Evolutionary conservation across 1,139 yeast species (phyloP).

Genomic region (Geotrichum klebahnii): DNA sequence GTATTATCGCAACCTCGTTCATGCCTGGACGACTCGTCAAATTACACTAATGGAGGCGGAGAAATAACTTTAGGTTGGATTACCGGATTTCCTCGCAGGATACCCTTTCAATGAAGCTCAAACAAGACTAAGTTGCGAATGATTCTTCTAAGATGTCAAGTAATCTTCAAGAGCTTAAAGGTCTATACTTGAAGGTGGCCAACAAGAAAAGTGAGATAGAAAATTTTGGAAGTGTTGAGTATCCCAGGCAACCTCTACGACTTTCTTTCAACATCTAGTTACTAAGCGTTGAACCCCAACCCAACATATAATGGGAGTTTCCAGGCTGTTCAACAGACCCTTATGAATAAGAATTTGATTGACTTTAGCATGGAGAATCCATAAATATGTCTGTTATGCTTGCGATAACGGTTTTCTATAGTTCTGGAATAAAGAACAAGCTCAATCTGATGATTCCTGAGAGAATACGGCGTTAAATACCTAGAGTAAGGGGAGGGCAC

Average conservation of each 20-base stretch:
- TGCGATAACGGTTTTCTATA: too few species aligned
- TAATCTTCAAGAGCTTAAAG: neutral
- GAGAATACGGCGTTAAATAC: too few species aligned
- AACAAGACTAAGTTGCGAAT: too few species aligned
- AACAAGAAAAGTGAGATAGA: neutral
- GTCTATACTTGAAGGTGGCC: neutral
- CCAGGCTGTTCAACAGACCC: neutral
- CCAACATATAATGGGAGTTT: neutral
- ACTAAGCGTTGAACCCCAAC: neutral
- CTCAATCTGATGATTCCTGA: too few species aligned
- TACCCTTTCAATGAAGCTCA: too few species aligned
- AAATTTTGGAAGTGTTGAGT: neutral
- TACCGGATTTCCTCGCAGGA: too few species aligned
- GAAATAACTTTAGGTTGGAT: neutral
- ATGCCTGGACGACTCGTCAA: neutral
- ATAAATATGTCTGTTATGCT: too few species aligned
- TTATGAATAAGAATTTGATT: too few species aligned
- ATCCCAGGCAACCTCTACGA: neutral
- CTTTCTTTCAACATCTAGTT: neutral
- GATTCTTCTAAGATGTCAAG: too few species aligned
- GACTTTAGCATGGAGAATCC: too few species aligned
- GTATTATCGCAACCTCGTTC: neutral
- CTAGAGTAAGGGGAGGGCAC: too few species aligned
- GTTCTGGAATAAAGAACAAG: too few species aligned
- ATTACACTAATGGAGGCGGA: neutral